phyloP scores from a whole-genome alignment of 257 asterid species.

The Datura wrightii region DNA sequence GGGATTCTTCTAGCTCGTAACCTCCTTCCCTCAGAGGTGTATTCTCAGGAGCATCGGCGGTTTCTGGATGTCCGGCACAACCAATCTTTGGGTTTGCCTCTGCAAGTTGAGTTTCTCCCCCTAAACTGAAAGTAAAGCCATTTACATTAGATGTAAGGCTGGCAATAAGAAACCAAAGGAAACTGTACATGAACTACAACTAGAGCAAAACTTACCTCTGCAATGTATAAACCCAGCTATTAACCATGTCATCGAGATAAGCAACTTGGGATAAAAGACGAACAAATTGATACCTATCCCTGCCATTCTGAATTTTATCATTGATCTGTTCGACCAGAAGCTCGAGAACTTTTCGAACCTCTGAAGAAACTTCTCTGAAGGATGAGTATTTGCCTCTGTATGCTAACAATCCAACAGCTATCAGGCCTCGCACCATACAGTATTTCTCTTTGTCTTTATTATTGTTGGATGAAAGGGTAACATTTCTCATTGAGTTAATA shows the following conservation, averaged over 20 bases:
- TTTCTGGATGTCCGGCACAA: constrained; percentile 36
- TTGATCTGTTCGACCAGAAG: constrained; percentile 64
- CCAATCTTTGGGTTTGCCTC: constrained; percentile 44
- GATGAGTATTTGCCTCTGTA: constrained; percentile 84
- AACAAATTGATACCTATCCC: constrained; percentile 65
- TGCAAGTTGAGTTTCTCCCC: constrained; percentile 57
- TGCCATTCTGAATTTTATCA: constrained; percentile 83
- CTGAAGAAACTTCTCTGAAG: constrained; percentile 64
- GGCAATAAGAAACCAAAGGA: constrained; percentile 26
- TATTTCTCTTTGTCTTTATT: constrained; percentile 55
- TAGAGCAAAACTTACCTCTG: constrained; percentile 61
- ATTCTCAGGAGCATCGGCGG: constrained; percentile 37
- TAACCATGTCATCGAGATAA: constrained; percentile 87
- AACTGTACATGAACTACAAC: constrained; percentile 30
- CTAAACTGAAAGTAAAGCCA: constrained; percentile 63
- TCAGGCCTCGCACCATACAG: constrained; percentile 76
- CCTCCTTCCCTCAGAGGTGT: constrained; percentile 46
- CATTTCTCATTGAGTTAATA: constrained; percentile 49
- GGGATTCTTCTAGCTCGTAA: constrained; percentile 35
- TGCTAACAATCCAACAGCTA: constrained; percentile 92
- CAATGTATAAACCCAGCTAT: constrained; percentile 76
- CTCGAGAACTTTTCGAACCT: constrained; percentile 82
- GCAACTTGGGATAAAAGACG: constrained; percentile 91
- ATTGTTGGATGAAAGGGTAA: constrained; percentile 46
- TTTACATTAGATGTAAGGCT: constrained; percentile 35